Base-by-base conservation (phyloP, 345 rosid genomes). In the Heritiera fomes region DNA sequence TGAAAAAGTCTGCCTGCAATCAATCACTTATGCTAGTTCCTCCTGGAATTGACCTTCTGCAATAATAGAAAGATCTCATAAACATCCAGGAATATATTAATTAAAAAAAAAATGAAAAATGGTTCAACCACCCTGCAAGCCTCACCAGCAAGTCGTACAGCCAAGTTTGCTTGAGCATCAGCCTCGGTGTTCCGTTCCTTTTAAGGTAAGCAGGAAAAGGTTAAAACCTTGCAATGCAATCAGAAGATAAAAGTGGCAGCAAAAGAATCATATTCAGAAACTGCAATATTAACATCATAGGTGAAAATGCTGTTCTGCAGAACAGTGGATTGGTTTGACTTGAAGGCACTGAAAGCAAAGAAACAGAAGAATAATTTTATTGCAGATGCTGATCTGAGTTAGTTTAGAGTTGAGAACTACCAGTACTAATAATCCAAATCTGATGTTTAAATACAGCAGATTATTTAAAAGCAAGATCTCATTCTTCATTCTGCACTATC, bases 131-230 rank as follows among this genome's bases (percentile, higher is more conserved):
- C 62, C 63, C 28, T 13, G 53, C 23, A 76, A 82, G 80, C 73
- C 92, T 90, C 85, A 95, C 98, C 95, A 34, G 80, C 80, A 63
- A 95, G 99, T 30, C 78, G 18, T 78, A 80, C 70, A 59, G 94
- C 98, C 81, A 89, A 83, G 83, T 90, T 95, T 46, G 99, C 99
- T 75, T 90, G 94, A 81, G 85, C 89, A 83, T 95, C 99, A 8
- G 99, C 99, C 2, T 88, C 95, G 8, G 87, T 78, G 82, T 95
- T 95, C 65, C 81, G 75, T 46, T 82, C 86, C 99, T 95, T 58
- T 18, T 15, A 77, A 73, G 18, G 41, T 23, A 67, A 45, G 62
- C 68, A 78, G 62, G 53, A 78, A 75, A 81, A 83, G 76, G 75
- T 34, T 62, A 79, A 73, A 80, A 40, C 7, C 20, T 63, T 20